phyloP scores from a whole-genome alignment of 345 rosid species.

The Eucalyptus marginata region DNA sequence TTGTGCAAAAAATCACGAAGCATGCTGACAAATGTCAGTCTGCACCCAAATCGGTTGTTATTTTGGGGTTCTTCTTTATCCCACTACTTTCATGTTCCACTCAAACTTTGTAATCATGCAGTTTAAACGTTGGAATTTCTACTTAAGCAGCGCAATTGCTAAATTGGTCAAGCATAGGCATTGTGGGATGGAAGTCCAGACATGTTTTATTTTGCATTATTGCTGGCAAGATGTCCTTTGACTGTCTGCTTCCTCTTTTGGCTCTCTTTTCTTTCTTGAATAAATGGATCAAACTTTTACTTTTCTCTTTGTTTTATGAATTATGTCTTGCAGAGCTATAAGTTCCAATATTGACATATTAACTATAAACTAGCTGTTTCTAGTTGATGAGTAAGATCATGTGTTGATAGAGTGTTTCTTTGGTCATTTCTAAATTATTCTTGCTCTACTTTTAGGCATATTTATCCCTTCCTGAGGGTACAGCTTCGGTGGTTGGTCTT shows the following conservation, averaged over 20 bases:
- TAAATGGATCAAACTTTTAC: background rate
- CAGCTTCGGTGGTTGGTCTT: conserved; percentile 88
- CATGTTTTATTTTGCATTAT: background rate
- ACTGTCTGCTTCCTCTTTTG: background rate
- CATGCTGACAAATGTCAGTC: background rate
- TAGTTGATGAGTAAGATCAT: background rate
- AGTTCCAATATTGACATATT: background rate
- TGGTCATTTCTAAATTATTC: background rate
- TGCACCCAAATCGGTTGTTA: background rate
- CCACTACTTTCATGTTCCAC: background rate
- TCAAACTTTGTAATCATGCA: background rate
- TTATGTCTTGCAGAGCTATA: background rate
- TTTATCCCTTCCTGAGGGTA: conserved; percentile 92
- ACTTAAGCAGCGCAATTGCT: background rate
- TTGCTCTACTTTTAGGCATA: conserved; percentile 52
- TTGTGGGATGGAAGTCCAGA: background rate
- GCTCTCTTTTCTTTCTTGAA: background rate
- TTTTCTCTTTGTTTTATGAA: background rate
- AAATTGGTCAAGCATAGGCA: background rate
- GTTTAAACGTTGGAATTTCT: background rate
- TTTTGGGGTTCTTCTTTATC: background rate
- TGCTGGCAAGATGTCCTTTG: background rate
- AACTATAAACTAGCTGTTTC: background rate
- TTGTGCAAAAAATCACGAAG: background rate
- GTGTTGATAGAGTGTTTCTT: background rate